Conservation (phyloP, 305 asterid species). For the Rubia balearica region DNA sequence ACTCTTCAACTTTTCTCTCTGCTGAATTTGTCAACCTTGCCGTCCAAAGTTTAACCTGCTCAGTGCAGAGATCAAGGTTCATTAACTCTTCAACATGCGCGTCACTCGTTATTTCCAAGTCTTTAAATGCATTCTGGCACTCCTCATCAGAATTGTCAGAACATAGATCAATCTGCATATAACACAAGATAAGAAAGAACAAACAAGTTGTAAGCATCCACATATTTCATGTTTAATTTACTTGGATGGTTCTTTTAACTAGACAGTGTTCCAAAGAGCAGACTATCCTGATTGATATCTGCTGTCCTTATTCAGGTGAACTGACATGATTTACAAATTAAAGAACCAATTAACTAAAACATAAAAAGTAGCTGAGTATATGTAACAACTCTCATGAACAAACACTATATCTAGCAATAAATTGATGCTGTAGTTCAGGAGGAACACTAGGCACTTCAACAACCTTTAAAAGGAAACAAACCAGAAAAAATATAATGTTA, state of each 20-base stretch:
- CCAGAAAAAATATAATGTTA: neutral
- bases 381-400: too few species aligned
- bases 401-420: neutral
- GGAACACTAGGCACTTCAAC: neutral
- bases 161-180: neutral
- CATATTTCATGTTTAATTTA: too few species aligned
- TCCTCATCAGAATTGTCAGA: neutral
- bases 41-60: conserved; percentile 8
- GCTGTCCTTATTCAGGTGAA: too few species aligned
- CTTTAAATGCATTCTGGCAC: neutral
- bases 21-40: neutral
- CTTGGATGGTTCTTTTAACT: too few species aligned
- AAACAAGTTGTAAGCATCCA: too few species aligned
- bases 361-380: too few species aligned
- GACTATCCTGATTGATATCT: too few species aligned
- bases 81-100: neutral
- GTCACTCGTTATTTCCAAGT: neutral
- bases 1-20: neutral
- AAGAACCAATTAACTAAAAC: too few species aligned
- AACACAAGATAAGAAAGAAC: neutral
- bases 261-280: too few species aligned
- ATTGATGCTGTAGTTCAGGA: neutral
- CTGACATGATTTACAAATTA: too few species aligned
- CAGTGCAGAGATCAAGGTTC: conserved; percentile 13
- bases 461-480: neutral